A percentile compares a stretch with the other conserved stretches of the same genome.
Evolutionary conservation across 78 protist species (phyloP).

Genomic region (Tieghemostelium lacteum): DNA sequence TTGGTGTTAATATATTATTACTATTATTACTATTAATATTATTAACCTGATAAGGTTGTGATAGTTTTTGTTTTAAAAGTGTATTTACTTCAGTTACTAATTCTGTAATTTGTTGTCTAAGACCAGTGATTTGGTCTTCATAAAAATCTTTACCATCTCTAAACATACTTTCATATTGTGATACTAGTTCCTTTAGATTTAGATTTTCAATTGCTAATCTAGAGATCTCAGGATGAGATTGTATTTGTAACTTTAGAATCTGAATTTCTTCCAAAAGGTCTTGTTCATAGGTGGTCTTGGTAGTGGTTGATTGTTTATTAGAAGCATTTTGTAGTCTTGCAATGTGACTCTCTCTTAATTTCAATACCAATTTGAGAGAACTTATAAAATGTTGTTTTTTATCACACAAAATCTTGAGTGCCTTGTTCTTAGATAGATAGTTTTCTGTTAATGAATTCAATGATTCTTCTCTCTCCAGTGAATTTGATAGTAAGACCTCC

Average conservation of each 20-base stretch:
- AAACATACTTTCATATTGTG: not conserved
- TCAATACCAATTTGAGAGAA: not conserved
- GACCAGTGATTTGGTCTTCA: not conserved
- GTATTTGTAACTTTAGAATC: not conserved
- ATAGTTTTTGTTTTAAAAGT: not conserved
- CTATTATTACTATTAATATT: too few species aligned
- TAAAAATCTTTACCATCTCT: conserved; percentile 17
- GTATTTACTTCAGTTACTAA: not conserved
- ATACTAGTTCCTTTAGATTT: not conserved
- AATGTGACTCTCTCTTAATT: conserved; percentile 1
- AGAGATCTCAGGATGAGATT: conserved; percentile 15
- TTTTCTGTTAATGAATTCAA: not conserved
- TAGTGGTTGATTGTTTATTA: too few species aligned
- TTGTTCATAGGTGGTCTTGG: conserved; percentile 6
- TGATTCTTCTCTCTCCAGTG: conserved; percentile 5
- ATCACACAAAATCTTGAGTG: conserved; percentile 1
- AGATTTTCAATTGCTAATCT: conserved; percentile 17
- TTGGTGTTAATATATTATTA: not conserved
- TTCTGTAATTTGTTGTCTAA: conserved; percentile 29
- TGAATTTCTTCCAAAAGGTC: conserved; percentile 9
- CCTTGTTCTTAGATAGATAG: not conserved
- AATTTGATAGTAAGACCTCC: conserved; percentile 1
- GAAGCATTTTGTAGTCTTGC: not conserved
- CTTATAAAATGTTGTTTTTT: conserved; percentile 29
- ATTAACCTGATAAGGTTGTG: not conserved